These are phyloP conservation scores for Stenocarpella maydis DNA, from an alignment of 2,329 filamentous ascomycete genomes.

Conservation along the genomic window DNA sequence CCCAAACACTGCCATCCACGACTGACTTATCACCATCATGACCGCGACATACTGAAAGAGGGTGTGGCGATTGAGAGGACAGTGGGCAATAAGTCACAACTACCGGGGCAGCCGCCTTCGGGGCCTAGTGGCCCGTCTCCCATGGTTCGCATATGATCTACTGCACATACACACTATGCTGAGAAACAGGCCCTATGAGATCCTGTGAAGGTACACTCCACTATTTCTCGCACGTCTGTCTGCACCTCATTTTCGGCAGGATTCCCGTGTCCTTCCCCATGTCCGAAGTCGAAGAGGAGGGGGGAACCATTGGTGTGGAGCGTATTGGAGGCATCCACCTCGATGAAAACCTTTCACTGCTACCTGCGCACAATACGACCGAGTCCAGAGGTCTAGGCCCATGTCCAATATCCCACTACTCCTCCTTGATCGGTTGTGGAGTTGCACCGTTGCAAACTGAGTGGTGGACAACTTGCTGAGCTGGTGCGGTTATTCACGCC, in stretches of 20 bases:
- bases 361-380: background rate
- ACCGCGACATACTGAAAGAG: background rate
- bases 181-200: background rate
- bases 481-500: background rate
- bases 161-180: background rate
- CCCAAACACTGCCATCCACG: constrained; percentile 13
- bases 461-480: background rate
- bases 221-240: background rate
- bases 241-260: constrained; percentile 13
- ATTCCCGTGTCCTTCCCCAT: background rate
- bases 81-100: background rate
- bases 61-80: constrained; percentile 3
- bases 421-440: background rate
- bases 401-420: background rate
- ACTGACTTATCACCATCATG: constrained; percentile 12
- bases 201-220: constrained; percentile 10
- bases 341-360: constrained; percentile 2
- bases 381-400: background rate
- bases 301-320: background rate
- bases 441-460: background rate
- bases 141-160: constrained; percentile 22
- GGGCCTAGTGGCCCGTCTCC: constrained; percentile 5
- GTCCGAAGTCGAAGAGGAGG: background rate
- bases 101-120: constrained; percentile 3
- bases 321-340: background rate